Evolutionary conservation across 148 eudicot genomes (phyloP).

Genomic region (Camellia granthamiana): DNA sequence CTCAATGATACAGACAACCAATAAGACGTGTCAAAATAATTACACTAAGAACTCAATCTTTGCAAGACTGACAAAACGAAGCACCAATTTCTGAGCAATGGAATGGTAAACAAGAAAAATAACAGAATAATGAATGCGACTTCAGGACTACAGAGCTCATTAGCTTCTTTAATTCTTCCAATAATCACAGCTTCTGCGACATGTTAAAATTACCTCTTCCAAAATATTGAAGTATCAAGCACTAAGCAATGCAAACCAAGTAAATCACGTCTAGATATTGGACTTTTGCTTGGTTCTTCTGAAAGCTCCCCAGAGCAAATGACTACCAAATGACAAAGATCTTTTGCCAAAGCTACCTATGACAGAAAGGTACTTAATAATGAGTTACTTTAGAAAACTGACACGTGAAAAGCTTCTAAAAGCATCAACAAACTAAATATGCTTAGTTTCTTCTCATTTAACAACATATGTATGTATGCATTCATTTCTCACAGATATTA

Average conservation of each 20-base stretch:
- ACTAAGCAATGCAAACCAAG: conserved; percentile 69
- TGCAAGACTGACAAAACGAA: neutral
- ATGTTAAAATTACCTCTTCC: conserved; percentile 60
- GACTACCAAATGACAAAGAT: conserved; percentile 72
- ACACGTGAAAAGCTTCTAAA: conserved; percentile 1
- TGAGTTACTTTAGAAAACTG: neutral
- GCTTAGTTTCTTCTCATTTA: neutral
- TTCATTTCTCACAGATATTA: neutral
- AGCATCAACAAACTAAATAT: neutral
- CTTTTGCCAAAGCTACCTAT: conserved; percentile 88
- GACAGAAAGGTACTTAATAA: neutral
- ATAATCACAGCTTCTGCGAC: neutral
- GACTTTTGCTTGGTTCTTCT: conserved; percentile 28
- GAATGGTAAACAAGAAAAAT: neutral
- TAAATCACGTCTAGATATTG: conserved; percentile 31
- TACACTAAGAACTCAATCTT: neutral
- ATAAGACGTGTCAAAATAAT: neutral
- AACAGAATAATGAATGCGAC: neutral
- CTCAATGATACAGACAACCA: neutral
- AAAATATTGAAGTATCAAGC: conserved; percentile 79
- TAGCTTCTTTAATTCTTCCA: neutral
- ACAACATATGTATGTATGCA: neutral
- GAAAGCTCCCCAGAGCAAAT: conserved; percentile 64
- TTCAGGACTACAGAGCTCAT: conserved; percentile 3
- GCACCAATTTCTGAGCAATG: neutral